phyloP scores from a whole-genome alignment of 2,329 filamentous ascomycete species.

The Arthrobotrys iridis region DNA sequence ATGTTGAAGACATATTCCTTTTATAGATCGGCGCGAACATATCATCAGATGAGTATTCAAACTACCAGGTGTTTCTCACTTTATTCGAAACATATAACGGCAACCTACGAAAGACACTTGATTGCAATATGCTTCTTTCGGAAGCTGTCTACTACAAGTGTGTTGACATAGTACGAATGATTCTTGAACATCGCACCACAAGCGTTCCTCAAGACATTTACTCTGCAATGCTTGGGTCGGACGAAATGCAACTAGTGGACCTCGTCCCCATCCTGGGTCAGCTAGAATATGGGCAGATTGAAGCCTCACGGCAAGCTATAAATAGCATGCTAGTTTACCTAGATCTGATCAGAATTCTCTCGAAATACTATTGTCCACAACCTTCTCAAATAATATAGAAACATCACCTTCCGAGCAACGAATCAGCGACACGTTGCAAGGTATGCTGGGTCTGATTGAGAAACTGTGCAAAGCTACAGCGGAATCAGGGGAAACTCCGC shows the following conservation, averaged over 20 bases:
- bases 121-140: slow-evolving; percentile 14
- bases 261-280: neutral
- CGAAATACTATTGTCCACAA: no score
- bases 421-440: no score
- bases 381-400: no score
- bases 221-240: neutral
- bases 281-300: no score
- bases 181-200: neutral
- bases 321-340: no score
- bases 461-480: no score
- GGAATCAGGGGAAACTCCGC: no score
- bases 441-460: no score
- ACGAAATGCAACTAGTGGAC: neutral
- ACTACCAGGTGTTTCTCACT: neutral
- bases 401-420: no score
- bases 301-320: no score
- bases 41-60: neutral
- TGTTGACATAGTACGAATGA: neutral
- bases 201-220: neutral
- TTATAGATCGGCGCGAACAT: neutral
- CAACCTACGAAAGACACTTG: neutral
- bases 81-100: neutral
- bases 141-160: slow-evolving; percentile 16
- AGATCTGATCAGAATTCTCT: no score
- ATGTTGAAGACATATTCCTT: neutral